A percentile compares a stretch with the other conserved stretches of the same genome.
These are phyloP conservation scores for Thalassiosira exigua DNA, from an alignment of 352 stramenopile genomes.

Conservation along the genomic window DNA sequence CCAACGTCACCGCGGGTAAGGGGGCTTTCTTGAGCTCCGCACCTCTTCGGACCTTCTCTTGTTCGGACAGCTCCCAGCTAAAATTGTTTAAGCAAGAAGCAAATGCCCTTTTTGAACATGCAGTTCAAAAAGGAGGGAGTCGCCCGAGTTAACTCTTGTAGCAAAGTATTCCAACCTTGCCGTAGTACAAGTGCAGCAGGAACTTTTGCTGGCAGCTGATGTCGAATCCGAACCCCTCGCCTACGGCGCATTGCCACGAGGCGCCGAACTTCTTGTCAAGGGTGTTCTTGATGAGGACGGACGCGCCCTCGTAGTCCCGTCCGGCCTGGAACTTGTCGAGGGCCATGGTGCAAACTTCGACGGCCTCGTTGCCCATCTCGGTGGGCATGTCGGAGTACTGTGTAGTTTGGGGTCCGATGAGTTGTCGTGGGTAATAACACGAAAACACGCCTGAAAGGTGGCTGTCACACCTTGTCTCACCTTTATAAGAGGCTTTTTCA, in stretches of 20 bases:
- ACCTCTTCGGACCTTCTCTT: no score
- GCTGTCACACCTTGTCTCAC: constrained; percentile 16
- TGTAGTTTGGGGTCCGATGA: neutral
- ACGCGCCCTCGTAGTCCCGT: constrained; percentile 92
- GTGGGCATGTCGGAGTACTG: constrained; percentile 87
- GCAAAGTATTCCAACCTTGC: constrained; percentile 92
- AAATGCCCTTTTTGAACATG: no score
- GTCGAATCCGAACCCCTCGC: constrained; percentile 96
- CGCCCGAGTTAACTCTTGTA: constrained; percentile 97
- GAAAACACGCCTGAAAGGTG: neutral
- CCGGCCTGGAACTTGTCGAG: constrained; percentile 93
- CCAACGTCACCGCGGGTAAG: no score
- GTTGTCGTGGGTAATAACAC: neutral
- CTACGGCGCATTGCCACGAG: constrained; percentile 95
- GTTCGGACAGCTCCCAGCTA: no score
- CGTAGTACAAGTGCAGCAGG: constrained; percentile 94
- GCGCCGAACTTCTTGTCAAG: constrained; percentile 97
- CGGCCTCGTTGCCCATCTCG: constrained; percentile 93
- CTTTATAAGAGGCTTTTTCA: constrained; percentile 67
- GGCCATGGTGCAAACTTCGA: constrained; percentile 96
- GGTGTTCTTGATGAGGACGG: constrained; percentile 92
- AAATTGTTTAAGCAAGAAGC: no score
- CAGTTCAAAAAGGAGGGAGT: no score
- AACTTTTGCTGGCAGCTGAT: constrained; percentile 95
- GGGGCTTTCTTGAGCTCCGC: no score